Base-by-base conservation (phyloP, 768 basidiomycete species). In the Gelatoporia subvermispora region DNA sequence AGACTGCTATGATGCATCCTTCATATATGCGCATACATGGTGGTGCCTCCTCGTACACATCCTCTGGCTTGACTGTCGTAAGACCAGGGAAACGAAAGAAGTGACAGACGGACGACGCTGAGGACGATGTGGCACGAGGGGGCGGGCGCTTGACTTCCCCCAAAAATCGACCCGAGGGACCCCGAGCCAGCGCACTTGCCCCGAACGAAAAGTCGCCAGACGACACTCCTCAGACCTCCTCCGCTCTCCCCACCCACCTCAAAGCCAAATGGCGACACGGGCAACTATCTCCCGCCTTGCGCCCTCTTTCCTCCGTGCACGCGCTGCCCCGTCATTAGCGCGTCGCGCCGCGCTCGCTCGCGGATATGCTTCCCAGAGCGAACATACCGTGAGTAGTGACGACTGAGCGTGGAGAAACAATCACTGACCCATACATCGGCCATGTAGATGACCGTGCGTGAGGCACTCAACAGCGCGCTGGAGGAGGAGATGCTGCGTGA, bases 401-500 rank as follows among this genome's bases (percentile, higher is more conserved):
- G 13, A 22, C 25, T n/a, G 36, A 28, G 35, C 38, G 49, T 36
- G 21, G 13, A 28, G 35, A 36, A 43, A 25, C 41, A 43, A 35
- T 24, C 34, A 16, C 43, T 17, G 49, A 44, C 57, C 53, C 51
- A 43, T 25, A 54, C 23, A 20, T 22, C n/a, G 21, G 41, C 24
- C 18, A 22, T 35, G 47, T 56, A 93, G 92, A 92, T 95, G 94
- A 98, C 93, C 47, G 95, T 96, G 53, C 91, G 96, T 64, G 96
- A 99, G 48, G 96, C 96, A 38, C 85, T 99, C 55, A 98, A 97
- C 71, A 72, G 84, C 47, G 96, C 96, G 23, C 93, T 99, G 90
- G 96, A 97, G 73, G 96, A 99, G 72, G 96, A 99, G 73, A 98
- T 99, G 96, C 67, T 85, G 60, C 84, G 92, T 39, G 96, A 99